phyloP scores from a whole-genome alignment of 805 yeast genomes.

The Lipomyces oligophaga region DNA sequence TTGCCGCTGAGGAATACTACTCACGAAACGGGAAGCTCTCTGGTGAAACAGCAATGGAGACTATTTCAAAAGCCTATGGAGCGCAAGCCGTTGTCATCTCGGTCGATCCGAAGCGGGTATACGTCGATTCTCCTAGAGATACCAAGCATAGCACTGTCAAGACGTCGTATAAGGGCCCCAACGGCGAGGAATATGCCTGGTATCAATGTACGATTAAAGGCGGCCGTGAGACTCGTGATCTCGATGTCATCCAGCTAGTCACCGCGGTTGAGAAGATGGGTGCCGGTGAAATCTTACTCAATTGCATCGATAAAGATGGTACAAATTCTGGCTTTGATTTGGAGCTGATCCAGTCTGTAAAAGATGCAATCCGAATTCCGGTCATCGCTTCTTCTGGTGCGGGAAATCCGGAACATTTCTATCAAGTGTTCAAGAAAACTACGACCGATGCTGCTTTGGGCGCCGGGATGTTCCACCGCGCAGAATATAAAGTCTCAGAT shows the following conservation, averaged over 20 bases:
- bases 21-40: conserved; percentile 52
- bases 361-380: conserved; percentile 74
- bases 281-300: conserved; percentile 90
- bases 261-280: conserved; percentile 88
- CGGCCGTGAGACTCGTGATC: conserved; percentile 83
- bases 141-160: conserved; percentile 62
- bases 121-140: conserved; percentile 58
- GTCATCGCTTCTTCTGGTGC: conserved; percentile 99
- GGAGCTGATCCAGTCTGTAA: conserved; percentile 76
- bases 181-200: conserved; percentile 85
- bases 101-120: conserved; percentile 92
- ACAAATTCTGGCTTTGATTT: conserved; percentile 90
- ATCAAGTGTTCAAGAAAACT: conserved; percentile 78
- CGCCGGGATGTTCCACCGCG: conserved; percentile 97
- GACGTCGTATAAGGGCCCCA: conserved; percentile 71
- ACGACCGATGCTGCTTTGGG: conserved; percentile 95
- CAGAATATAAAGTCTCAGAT: conserved; percentile 80
- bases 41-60: conserved; percentile 87
- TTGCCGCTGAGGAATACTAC: conserved; percentile 80
- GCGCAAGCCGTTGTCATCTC: conserved; percentile 97
- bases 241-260: conserved; percentile 89
- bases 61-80: conserved; percentile 88
- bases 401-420: conserved; percentile 86
- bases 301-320: conserved; percentile 97
- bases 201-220: conserved; percentile 96